Conservation (phyloP, 345 rosid species). For the Pugionium cornutum region DNA sequence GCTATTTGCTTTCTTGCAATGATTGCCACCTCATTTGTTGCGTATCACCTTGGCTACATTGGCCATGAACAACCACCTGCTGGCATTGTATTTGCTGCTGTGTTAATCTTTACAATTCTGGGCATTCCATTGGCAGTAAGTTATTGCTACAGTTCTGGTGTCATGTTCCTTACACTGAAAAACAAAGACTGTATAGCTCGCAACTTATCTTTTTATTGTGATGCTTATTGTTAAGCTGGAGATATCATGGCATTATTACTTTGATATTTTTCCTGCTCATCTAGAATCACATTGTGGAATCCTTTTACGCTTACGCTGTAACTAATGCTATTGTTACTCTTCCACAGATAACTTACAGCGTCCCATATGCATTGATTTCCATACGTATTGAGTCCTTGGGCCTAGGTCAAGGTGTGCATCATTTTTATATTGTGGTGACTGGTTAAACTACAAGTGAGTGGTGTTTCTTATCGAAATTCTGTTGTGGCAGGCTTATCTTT, state of each 20-base stretch:
- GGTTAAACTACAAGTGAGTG: slow-evolving; percentile 22
- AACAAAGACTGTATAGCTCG: neutral
- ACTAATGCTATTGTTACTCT: slow-evolving; percentile 35
- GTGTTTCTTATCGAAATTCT: no score
- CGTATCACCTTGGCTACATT: slow-evolving; percentile 54
- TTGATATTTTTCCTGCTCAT: slow-evolving; percentile 12
- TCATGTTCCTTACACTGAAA: slow-evolving; percentile 5
- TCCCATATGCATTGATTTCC: slow-evolving; percentile 92
- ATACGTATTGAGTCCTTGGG: slow-evolving; percentile 83
- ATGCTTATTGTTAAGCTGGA: slow-evolving; percentile 14
- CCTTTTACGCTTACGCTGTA: slow-evolving; percentile 25
- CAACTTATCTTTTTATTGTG: neutral
- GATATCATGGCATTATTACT: slow-evolving; percentile 4
- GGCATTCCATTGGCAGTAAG: slow-evolving; percentile 95
- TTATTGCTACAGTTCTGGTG: slow-evolving; percentile 24
- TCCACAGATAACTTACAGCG: slow-evolving; percentile 85
- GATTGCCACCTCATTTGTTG: slow-evolving; percentile 64
- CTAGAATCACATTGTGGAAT: neutral
- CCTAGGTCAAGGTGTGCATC: slow-evolving; percentile 84
- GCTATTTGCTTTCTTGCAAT: slow-evolving; percentile 81
- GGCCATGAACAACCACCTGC: slow-evolving; percentile 67
- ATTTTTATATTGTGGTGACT: slow-evolving; percentile 20
- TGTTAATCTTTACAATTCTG: slow-evolving; percentile 65
- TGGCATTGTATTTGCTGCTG: slow-evolving; percentile 70
- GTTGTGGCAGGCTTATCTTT: slow-evolving; percentile 41